phyloP scores from a whole-genome alignment of 2,329 filamentous ascomycete genomes.

The Purpureocillium lavendulum region DNA sequence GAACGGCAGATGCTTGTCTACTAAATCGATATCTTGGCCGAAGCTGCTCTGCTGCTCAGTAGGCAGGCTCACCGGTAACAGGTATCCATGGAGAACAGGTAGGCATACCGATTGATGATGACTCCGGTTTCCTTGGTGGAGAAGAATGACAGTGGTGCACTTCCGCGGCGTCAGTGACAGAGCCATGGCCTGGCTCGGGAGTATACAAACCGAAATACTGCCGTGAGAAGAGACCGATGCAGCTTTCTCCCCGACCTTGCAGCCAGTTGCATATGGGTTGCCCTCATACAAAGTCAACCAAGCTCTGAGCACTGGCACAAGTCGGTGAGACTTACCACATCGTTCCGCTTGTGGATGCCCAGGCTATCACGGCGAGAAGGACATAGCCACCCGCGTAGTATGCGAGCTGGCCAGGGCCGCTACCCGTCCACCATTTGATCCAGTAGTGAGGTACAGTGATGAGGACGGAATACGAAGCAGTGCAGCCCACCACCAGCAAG shows the following conservation, averaged over 20 bases:
- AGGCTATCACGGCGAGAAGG: slow-evolving; percentile 23
- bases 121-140: slow-evolving; percentile 28
- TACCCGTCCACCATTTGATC: slow-evolving; percentile 30
- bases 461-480: slow-evolving; percentile 21
- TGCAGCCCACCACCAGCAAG: slow-evolving; percentile 8
- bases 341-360: slow-evolving; percentile 18
- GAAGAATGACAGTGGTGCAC: slow-evolving; percentile 30
- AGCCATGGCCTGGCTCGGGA: background rate
- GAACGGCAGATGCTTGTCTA: slow-evolving; percentile 27
- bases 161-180: no score
- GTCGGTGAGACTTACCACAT: slow-evolving; percentile 22
- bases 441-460: slow-evolving; percentile 28
- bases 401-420: slow-evolving; percentile 7
- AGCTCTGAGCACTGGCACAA: no score
- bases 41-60: slow-evolving; percentile 17
- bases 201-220: no score
- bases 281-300: no score
- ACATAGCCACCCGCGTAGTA: slow-evolving; percentile 29
- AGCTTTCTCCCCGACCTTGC: no score
- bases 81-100: background rate
- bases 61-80: background rate
- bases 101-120: slow-evolving; percentile 26
- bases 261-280: no score
- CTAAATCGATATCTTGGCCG: slow-evolving; percentile 29
- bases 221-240: no score